These are phyloP conservation scores for Suillus decipiens DNA, from an alignment of 768 basidiomycete genomes.

Conservation along the genomic window DNA sequence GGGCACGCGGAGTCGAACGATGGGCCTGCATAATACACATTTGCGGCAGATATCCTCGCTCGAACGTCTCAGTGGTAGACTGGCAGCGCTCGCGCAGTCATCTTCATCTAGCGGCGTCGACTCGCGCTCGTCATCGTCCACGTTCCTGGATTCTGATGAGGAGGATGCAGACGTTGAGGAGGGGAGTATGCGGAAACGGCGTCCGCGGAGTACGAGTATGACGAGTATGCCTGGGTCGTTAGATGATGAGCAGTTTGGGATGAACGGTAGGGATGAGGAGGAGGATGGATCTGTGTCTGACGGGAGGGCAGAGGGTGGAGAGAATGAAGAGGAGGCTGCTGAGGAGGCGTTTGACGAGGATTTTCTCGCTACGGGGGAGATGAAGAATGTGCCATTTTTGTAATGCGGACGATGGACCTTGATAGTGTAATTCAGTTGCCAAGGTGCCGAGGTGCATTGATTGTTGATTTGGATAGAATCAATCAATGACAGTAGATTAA, in stretches of 20 bases:
- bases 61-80: constrained; percentile 64
- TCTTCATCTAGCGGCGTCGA: constrained; percentile 51
- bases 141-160: constrained; percentile 52
- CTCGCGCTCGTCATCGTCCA: constrained; percentile 53
- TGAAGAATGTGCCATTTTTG: constrained; percentile 75
- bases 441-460: not conserved
- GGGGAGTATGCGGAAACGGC: constrained; percentile 41
- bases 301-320: constrained; percentile 35
- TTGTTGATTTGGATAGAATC: not conserved
- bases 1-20: constrained; percentile 22
- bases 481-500: no score
- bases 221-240: constrained; percentile 88
- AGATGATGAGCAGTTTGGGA: constrained; percentile 58
- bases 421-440: not conserved
- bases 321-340: constrained; percentile 61
- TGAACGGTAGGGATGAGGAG: constrained; percentile 41
- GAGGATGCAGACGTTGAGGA: constrained; percentile 42
- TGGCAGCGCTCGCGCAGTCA: constrained; percentile 50
- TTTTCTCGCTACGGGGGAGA: constrained; percentile 77
- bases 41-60: constrained; percentile 77
- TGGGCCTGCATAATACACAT: constrained; percentile 40
- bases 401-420: constrained; percentile 25
- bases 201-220: constrained; percentile 61
- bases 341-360: constrained; percentile 82
- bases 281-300: constrained; percentile 34